Conservation (phyloP, 164 flowering plant genomes). For the Aristolochia fimbriata region DNA sequence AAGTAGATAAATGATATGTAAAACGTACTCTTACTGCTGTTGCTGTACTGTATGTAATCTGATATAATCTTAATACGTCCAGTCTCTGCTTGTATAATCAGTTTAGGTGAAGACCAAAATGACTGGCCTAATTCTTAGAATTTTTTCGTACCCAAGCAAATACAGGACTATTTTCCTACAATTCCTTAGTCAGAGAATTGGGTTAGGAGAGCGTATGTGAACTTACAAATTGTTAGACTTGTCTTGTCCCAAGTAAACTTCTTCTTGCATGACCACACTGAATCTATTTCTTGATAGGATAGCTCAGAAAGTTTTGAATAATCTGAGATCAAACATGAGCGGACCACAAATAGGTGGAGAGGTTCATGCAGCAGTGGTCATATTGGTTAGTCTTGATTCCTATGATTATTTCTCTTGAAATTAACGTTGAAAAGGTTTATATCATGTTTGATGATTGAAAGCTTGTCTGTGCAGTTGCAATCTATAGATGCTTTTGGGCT, state of each 20-base stretch:
- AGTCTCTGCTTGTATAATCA: background rate
- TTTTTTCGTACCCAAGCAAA: background rate
- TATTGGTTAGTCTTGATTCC: conserved; percentile 45
- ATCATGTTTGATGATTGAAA: background rate
- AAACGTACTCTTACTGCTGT: background rate
- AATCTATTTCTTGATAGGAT: conserved; percentile 33
- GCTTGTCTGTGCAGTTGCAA: conserved; percentile 46
- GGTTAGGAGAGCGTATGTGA: too few species aligned
- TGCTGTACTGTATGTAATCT: background rate
- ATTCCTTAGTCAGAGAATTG: background rate
- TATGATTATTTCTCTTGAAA: background rate
- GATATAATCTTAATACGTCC: background rate
- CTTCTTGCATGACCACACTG: background rate
- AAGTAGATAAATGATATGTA: background rate
- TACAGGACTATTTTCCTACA: background rate
- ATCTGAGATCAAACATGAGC: conserved; percentile 15
- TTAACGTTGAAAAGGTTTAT: background rate
- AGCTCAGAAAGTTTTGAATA: conserved; percentile 27
- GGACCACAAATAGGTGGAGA: conserved; percentile 15
- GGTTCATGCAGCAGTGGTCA: conserved; percentile 36
- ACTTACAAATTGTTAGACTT: background rate
- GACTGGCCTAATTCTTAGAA: too few species aligned
- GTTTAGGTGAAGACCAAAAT: background rate
- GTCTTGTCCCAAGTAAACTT: background rate
- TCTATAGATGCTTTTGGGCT: conserved; percentile 45